A percentile compares a stretch with the other conserved stretches of the same genome.
phyloP scores from a whole-genome alignment of 2,329 filamentous ascomycete species.

The Exophiala oligosperma region DNA sequence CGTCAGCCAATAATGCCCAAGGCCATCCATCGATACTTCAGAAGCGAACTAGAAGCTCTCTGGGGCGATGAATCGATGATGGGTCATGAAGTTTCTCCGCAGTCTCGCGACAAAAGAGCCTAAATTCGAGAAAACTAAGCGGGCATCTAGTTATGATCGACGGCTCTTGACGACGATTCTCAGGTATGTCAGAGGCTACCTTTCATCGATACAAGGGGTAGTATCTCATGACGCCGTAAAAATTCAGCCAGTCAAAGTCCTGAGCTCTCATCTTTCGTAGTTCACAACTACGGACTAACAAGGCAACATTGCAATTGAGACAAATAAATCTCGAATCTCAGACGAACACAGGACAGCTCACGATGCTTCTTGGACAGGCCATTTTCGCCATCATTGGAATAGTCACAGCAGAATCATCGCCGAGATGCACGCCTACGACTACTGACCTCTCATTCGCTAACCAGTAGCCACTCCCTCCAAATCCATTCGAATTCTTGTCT shows the following conservation, averaged over 20 bases:
- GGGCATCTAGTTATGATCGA: background rate
- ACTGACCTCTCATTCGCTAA: conserved; percentile 1
- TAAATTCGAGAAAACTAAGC: background rate
- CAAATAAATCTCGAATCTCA: background rate
- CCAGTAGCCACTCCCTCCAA: conserved; percentile 24
- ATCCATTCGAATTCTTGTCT: conserved; percentile 50
- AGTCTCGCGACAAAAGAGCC: background rate
- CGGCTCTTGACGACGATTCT: background rate
- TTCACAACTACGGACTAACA: no score
- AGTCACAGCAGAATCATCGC: background rate
- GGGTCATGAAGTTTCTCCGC: no score
- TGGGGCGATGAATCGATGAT: no score
- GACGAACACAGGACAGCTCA: background rate
- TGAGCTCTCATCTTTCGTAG: no score
- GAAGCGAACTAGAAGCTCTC: no score
- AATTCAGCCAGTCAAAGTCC: no score
- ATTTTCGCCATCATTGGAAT: background rate
- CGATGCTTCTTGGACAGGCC: background rate
- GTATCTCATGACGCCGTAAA: background rate
- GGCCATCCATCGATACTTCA: no score
- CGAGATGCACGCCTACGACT: background rate
- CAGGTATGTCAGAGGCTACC: background rate
- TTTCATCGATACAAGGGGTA: background rate
- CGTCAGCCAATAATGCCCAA: no score
- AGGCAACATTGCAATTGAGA: background rate